Conservation (phyloP, 179 eudicot genomes). For the Silene noctiflora region DNA sequence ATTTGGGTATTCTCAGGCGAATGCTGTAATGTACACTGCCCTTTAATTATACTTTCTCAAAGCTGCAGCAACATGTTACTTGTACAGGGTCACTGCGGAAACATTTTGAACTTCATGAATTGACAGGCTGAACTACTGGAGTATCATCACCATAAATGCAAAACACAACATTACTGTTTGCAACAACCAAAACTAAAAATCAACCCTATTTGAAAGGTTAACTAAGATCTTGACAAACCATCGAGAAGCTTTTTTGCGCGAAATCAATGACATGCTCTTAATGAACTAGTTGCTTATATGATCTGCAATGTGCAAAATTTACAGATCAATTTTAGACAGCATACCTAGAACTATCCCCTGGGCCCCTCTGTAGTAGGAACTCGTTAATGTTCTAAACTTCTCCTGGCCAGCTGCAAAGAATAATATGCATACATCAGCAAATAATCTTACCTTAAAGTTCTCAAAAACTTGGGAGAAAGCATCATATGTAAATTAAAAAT, state of each 20-base stretch:
- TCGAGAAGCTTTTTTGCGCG: not conserved
- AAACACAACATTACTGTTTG: not conserved
- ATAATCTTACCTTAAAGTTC: too few relatives aligned
- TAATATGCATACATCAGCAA: conserved; percentile 11
- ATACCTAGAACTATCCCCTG: conserved; percentile 93
- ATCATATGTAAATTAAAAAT: not conserved
- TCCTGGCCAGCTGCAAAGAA: conserved; percentile 93
- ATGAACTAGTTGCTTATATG: not conserved
- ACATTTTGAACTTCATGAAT: not conserved
- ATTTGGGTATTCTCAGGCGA: not conserved
- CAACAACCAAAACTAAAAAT: not conserved
- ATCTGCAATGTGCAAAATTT: not conserved
- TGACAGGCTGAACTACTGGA: too few relatives aligned
- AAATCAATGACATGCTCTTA: not conserved
- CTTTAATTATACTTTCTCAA: not conserved
- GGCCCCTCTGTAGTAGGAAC: conserved; percentile 90
- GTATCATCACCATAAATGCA: too few relatives aligned
- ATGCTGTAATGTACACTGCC: not conserved
- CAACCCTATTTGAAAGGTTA: not conserved
- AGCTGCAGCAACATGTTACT: too few relatives aligned
- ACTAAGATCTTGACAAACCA: not conserved
- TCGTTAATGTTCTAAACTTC: conserved; percentile 92
- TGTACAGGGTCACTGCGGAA: not conserved
- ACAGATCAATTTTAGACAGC: conserved; percentile 7
- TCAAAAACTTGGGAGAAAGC: too few relatives aligned